Evolutionary conservation across 257 asterid species (phyloP).

Genomic region (Lithospermum erythrorhizon): DNA sequence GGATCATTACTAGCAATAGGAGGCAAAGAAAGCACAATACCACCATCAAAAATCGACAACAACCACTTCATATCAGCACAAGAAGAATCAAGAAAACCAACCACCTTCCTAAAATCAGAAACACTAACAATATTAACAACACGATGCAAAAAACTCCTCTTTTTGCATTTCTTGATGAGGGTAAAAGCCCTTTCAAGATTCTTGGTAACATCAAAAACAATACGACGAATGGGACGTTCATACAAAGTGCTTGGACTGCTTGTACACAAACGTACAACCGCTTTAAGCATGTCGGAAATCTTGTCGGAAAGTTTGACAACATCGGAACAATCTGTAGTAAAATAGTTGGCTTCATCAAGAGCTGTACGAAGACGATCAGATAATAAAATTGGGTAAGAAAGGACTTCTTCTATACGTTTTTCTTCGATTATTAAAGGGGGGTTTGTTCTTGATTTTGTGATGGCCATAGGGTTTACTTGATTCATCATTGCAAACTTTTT

Average conservation of each 20-base stretch:
- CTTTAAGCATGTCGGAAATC: no score
- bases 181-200: no score
- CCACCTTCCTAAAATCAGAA: conserved; percentile 59
- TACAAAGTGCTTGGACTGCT: no score
- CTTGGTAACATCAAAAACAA: no score
- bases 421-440: conserved; percentile 1
- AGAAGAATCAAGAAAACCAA: conserved; percentile 42
- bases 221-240: no score
- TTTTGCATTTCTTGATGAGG: no score
- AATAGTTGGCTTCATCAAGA: no score
- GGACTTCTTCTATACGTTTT: conserved; percentile 10
- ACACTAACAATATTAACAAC: no score
- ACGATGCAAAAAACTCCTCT: no score
- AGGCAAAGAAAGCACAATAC: conserved; percentile 57
- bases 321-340: no score
- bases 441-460: neutral
- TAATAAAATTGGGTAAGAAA: conserved; percentile 12
- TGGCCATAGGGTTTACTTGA: conserved; percentile 10
- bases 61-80: conserved; percentile 70
- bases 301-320: no score
- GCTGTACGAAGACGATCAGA: conserved; percentile 3
- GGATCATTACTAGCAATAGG: conserved; percentile 88
- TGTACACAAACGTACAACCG: no score
- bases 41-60: conserved; percentile 42
- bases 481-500: neutral